A percentile compares a stretch with the other conserved stretches of the same genome.
phyloP scores from a whole-genome alignment of 257 asterid genomes.

The Thymus quinquecostatus region DNA sequence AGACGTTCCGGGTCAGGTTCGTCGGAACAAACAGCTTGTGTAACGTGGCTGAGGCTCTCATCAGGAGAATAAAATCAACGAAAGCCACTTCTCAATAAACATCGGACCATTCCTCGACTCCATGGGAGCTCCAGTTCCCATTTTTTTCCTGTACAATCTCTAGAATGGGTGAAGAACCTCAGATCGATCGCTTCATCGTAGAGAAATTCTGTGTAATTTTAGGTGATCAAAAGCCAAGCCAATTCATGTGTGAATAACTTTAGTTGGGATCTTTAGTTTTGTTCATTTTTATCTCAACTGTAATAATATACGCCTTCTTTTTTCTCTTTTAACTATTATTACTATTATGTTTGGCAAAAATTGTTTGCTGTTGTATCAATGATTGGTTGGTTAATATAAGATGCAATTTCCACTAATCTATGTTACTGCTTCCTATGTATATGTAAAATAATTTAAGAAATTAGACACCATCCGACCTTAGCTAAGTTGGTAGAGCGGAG shows the following conservation, averaged over 20 bases:
- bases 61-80: constrained; percentile 51
- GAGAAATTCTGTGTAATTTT: neutral
- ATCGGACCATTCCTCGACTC: neutral
- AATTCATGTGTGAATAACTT: neutral
- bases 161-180: too few species aligned
- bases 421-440: neutral
- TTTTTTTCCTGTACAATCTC: neutral
- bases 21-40: constrained; percentile 64
- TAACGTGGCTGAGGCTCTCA: constrained; percentile 58
- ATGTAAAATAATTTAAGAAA: too few species aligned
- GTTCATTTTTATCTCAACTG: neutral
- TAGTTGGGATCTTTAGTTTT: neutral
- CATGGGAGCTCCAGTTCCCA: neutral
- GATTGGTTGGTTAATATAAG: too few species aligned
- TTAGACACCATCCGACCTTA: constrained; percentile 33
- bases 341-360: too few species aligned
- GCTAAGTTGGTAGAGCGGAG: constrained; percentile 51
- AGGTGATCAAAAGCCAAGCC: neutral
- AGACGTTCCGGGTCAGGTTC: constrained; percentile 52
- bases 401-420: too few species aligned
- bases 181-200: neutral
- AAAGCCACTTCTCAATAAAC: constrained; percentile 32
- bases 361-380: too few species aligned
- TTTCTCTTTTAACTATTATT: too few species aligned
- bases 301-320: neutral